phyloP scores from a whole-genome alignment of 2,329 filamentous ascomycete genomes.

The Colletotrichum orchidophilum region DNA sequence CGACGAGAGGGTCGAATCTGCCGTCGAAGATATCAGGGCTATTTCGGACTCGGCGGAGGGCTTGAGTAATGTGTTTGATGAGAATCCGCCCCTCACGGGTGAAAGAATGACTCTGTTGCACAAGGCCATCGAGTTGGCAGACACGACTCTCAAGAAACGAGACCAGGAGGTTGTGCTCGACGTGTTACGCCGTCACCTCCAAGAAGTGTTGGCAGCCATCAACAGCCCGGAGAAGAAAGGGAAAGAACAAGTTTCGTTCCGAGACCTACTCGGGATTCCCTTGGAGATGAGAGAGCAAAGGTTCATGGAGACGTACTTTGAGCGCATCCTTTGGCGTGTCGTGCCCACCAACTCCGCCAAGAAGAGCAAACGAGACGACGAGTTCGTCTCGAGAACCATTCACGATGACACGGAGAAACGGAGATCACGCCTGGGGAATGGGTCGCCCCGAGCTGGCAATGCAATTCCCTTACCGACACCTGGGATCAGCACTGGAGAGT shows the following conservation, averaged over 20 bases:
- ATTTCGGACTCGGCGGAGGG: not conserved
- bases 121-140: constrained; percentile 17
- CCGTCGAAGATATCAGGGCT: not conserved
- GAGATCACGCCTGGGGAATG: not conserved
- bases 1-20: not conserved
- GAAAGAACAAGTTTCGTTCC: not conserved
- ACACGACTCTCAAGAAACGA: constrained; percentile 35
- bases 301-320: constrained; percentile 26
- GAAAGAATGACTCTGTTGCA: not conserved
- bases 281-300: constrained; percentile 17
- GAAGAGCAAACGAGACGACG: not conserved
- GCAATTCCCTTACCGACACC: not conserved
- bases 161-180: constrained; percentile 50
- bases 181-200: constrained; percentile 59
- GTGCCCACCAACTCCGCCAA: not conserved
- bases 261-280: not conserved
- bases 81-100: not conserved
- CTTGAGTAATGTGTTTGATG: not conserved
- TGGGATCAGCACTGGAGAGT: not conserved
- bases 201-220: constrained; percentile 56
- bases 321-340: not conserved
- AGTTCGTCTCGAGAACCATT: constrained; percentile 10
- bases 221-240: constrained; percentile 43
- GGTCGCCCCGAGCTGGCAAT: not conserved
- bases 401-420: constrained; percentile 1